A percentile compares a stretch with the other conserved stretches of the same genome.
These are phyloP conservation scores for Sclerotinia trifoliorum DNA, from an alignment of 2,329 filamentous ascomycete species.

Conservation along the genomic window DNA sequence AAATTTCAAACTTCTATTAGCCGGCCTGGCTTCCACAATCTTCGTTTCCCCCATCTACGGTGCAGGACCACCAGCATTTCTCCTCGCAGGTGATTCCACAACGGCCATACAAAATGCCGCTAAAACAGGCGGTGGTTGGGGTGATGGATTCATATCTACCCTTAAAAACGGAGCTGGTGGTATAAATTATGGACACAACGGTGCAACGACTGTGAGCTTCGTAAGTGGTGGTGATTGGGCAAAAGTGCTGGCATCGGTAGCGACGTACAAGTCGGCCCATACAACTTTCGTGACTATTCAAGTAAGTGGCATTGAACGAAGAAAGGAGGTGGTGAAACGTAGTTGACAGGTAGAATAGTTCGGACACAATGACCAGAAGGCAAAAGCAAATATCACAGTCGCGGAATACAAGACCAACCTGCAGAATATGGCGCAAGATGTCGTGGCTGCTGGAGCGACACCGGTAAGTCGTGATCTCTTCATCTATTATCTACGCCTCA, in stretches of 20 bases:
- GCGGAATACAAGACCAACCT: slow-evolving; percentile 46
- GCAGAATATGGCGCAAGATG: slow-evolving; percentile 39
- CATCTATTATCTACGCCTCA: neutral
- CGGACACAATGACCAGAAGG: slow-evolving; percentile 54
- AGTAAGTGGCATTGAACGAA: slow-evolving; percentile 32
- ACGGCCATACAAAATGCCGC: slow-evolving; percentile 33
- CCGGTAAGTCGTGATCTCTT: slow-evolving; percentile 28
- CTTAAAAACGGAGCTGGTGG: slow-evolving; percentile 39
- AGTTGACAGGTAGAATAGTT: slow-evolving; percentile 39
- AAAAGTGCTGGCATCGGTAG: slow-evolving; percentile 44
- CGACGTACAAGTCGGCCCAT: slow-evolving; percentile 39
- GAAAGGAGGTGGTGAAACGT: neutral
- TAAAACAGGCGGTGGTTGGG: slow-evolving; percentile 44
- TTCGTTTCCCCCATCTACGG: neutral
- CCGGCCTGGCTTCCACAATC: neutral
- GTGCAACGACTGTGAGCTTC: slow-evolving; percentile 49
- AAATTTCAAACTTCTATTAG: neutral
- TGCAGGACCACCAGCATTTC: slow-evolving; percentile 38
- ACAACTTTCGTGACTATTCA: slow-evolving; percentile 51
- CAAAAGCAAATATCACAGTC: slow-evolving; percentile 43
- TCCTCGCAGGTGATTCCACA: slow-evolving; percentile 46
- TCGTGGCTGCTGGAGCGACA: slow-evolving; percentile 37
- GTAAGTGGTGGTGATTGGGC: slow-evolving; percentile 48
- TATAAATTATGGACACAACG: slow-evolving; percentile 49
- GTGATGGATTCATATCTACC: slow-evolving; percentile 49